These are phyloP conservation scores for Phytophthora boehmeriae DNA, from an alignment of 352 stramenopile genomes.

Conservation along the genomic window DNA sequence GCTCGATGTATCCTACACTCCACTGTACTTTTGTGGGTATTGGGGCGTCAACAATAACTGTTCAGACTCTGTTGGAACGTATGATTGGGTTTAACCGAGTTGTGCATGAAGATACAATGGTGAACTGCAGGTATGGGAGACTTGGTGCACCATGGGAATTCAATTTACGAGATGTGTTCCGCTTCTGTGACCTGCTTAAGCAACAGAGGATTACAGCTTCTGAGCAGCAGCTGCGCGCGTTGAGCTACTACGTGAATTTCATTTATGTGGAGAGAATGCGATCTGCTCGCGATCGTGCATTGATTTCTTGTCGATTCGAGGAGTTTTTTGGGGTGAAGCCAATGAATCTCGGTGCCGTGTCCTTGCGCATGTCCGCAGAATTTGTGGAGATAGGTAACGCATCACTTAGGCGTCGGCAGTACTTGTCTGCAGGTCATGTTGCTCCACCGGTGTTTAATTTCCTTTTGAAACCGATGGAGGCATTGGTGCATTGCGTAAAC, in stretches of 20 bases:
- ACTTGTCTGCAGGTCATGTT: constrained; percentile 50
- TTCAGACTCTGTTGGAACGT: constrained; percentile 80
- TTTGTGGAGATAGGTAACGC: constrained; percentile 67
- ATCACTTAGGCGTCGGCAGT: constrained; percentile 44
- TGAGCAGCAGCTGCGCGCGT: constrained; percentile 44
- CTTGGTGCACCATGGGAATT: constrained; percentile 99
- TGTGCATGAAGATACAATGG: constrained; percentile 91
- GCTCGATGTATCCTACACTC: constrained; percentile 78
- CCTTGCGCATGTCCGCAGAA: constrained; percentile 56
- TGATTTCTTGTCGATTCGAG: constrained; percentile 70
- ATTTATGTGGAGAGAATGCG: constrained; percentile 95
- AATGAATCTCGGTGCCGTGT: constrained; percentile 40
- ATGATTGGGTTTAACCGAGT: constrained; percentile 93
- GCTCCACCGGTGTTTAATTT: constrained; percentile 82
- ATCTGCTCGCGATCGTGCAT: constrained; percentile 63
- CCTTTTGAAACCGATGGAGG: constrained; percentile 92
- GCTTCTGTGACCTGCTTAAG: constrained; percentile 95
- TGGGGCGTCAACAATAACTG: constrained; percentile 47
- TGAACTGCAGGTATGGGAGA: constrained; percentile 92
- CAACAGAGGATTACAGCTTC: constrained; percentile 34
- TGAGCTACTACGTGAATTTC: constrained; percentile 88
- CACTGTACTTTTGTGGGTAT: constrained; percentile 21
- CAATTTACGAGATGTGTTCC: constrained; percentile 99
- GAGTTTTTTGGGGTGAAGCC: constrained; percentile 65
- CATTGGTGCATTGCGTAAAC: constrained; percentile 94